Percentiles rank a stretch among this genome's conserved stretches.
Evolutionary conservation across 345 rosid genomes (phyloP).

Genomic region (Syzygium aqueum): DNA sequence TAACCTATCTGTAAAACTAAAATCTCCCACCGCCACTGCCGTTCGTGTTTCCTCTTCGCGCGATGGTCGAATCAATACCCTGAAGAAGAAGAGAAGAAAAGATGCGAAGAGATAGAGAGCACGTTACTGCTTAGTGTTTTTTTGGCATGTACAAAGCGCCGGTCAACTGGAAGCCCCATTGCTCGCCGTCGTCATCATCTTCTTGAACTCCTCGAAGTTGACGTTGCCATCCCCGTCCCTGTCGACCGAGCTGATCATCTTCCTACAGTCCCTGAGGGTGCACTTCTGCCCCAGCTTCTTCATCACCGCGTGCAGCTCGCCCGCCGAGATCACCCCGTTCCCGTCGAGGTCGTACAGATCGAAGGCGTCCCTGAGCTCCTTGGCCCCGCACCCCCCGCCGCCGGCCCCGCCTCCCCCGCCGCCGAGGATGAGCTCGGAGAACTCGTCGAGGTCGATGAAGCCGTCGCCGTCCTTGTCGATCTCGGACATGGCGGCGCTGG

Average conservation of each 20-base stretch:
- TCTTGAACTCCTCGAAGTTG: constrained; percentile 88
- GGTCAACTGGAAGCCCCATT: not conserved
- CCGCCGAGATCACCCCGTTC: constrained; percentile 73
- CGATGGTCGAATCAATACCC: not conserved
- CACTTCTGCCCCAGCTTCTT: constrained; percentile 72
- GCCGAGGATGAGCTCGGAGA: constrained; percentile 32
- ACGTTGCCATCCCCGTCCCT: constrained; percentile 88
- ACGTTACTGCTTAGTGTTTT: not conserved
- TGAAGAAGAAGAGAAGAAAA: not conserved
- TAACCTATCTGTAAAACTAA: not conserved
- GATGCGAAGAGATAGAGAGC: not conserved
- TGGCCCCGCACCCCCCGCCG: constrained; percentile 10
- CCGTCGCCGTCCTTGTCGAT: constrained; percentile 91
- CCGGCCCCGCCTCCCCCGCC: not conserved
- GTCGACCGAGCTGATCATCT: constrained; percentile 86
- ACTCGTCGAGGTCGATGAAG: constrained; percentile 69
- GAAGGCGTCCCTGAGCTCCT: constrained; percentile 78
- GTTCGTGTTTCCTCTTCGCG: not conserved
- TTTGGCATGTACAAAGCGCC: not conserved
- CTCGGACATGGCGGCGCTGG: constrained; percentile 49
- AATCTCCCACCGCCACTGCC: not conserved
- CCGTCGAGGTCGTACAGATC: constrained; percentile 72
- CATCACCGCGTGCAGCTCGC: constrained; percentile 71
- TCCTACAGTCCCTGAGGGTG: constrained; percentile 49
- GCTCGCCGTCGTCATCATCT: constrained; percentile 53